phyloP scores from a whole-genome alignment of 2,329 filamentous ascomycete genomes.

The Tolypocladium nubicola region DNA sequence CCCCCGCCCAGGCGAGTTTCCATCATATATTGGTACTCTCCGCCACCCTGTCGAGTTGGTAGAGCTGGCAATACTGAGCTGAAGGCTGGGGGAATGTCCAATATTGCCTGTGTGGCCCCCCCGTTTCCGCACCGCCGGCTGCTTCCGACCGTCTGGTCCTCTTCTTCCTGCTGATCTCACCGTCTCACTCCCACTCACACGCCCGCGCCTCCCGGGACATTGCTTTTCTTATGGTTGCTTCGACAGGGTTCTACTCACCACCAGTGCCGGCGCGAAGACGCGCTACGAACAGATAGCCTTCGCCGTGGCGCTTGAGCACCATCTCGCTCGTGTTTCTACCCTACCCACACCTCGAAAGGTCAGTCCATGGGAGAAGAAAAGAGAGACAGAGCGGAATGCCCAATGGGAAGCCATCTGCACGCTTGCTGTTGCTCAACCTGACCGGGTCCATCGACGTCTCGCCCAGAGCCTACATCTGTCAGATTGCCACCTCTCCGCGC shows the following conservation, averaged over 20 bases:
- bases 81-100: constrained; percentile 1
- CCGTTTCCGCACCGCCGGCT: constrained; percentile 1
- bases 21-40: constrained; percentile 5
- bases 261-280: constrained; percentile 1
- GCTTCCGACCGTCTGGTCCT: constrained; percentile 1
- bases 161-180: constrained; percentile 2
- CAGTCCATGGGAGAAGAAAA: constrained; percentile 3
- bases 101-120: constrained; percentile 1
- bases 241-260: constrained; percentile 3
- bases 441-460: neutral
- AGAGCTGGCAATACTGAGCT: constrained; percentile 6
- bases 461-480: neutral
- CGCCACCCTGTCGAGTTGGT: constrained; percentile 3
- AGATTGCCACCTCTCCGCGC: neutral
- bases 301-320: constrained; percentile 2
- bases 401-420: constrained; percentile 4
- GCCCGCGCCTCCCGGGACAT: neutral
- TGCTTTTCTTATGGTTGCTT: constrained; percentile 5
- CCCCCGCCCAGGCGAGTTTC: constrained; percentile 6
- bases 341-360: constrained; percentile 3
- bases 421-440: neutral
- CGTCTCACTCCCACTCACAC: constrained; percentile 3
- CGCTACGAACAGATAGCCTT: constrained; percentile 1
- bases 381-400: neutral
- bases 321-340: constrained; percentile 3